Conservation (phyloP, 1,284 basidiomycete genomes). For the Cutaneotrichosporon cavernicola region DNA sequence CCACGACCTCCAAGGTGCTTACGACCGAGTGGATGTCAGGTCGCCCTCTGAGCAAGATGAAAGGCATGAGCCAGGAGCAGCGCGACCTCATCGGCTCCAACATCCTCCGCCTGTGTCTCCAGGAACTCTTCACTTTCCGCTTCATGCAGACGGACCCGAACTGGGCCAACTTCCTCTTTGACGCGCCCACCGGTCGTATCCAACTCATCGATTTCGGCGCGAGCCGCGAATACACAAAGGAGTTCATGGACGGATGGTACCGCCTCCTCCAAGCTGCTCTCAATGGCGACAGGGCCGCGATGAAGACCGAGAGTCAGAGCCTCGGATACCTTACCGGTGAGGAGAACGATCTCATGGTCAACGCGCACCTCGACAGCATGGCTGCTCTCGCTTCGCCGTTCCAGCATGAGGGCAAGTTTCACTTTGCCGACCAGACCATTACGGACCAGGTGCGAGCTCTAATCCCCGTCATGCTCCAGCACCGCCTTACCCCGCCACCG, state of each 20-base stretch:
- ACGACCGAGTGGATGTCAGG: slow-evolving; percentile 88
- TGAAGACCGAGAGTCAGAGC: slow-evolving; percentile 70
- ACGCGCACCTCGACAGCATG: slow-evolving; percentile 85
- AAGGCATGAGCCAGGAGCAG: slow-evolving; percentile 63
- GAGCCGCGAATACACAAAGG: slow-evolving; percentile 76
- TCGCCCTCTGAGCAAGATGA: slow-evolving; percentile 69
- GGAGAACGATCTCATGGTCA: slow-evolving; percentile 80
- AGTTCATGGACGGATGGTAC: slow-evolving; percentile 89
- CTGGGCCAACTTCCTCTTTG: slow-evolving; percentile 96
- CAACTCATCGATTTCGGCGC: slow-evolving; percentile 97
- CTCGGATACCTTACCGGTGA: slow-evolving; percentile 88
- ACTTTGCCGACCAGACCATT: slow-evolving; percentile 51
- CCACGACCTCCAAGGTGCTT: slow-evolving; percentile 76
- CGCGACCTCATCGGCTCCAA: slow-evolving; percentile 77
- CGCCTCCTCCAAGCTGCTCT: slow-evolving; percentile 76
- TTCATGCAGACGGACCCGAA: slow-evolving; percentile 99
- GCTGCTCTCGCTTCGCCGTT: slow-evolving; percentile 57
- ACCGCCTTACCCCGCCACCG: slow-evolving; percentile 88
- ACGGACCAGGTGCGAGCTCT: slow-evolving; percentile 57
- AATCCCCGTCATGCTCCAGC: slow-evolving; percentile 87
- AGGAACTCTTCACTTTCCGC: slow-evolving; percentile 85
- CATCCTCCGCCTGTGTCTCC: slow-evolving; percentile 81
- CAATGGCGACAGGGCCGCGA: slow-evolving; percentile 65
- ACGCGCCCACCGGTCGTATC: slow-evolving; percentile 60
- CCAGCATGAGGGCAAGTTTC: slow-evolving; percentile 39